Base-by-base conservation (phyloP, 768 basidiomycete species). In the Baorangia bicolor region DNA sequence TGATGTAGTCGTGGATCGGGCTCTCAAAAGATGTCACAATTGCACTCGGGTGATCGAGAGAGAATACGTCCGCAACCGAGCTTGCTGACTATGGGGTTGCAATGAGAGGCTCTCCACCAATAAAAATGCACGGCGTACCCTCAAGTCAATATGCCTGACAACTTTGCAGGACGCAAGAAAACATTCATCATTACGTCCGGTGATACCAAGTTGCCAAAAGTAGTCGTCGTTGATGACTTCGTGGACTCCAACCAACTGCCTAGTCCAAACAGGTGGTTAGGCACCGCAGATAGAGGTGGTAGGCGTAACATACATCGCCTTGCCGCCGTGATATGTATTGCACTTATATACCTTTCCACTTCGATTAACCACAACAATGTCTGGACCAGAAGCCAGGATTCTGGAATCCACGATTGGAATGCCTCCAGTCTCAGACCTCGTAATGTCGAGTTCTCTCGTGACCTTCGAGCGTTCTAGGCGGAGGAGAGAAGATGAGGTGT, bases 11-110 rank as follows among this genome's bases (percentile, higher is more conserved):
- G 6, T 69, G 64, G 7, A 59, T 59, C 18, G 73, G 65, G 55
- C 76, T 69, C 58, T 85, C 83, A 34, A 86, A 70, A 25, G 78
- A 82, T 1, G 87, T 87, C 18, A 90, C 66, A 1, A 78, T 49
- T 46, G 80, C 75, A 27, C 68, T 66, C 3, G 70, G 58, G 31
- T 57, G 67, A 11, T 67, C 49, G 30, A 77, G 59, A 13, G 69
- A 64, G 56, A 80, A 78, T 27, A 84, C 56, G 3, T 71, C 60
- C 40, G 62, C 23, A 8, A 59, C 51, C 25, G 65, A 51, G 40
- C 56, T 51, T 27, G 62, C 62, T 13, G 71, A 65, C 81, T 80
- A 51, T 31, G 13, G 47, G 21, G n/a, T 37, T 42, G 21, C 10
- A 49, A 57, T 66, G 16, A 62, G 43, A 42, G 21, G 34, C 43